These are phyloP conservation scores for Leccinum cinnamomeum DNA, from an alignment of 1,284 basidiomycete genomes.

Conservation along the genomic window DNA sequence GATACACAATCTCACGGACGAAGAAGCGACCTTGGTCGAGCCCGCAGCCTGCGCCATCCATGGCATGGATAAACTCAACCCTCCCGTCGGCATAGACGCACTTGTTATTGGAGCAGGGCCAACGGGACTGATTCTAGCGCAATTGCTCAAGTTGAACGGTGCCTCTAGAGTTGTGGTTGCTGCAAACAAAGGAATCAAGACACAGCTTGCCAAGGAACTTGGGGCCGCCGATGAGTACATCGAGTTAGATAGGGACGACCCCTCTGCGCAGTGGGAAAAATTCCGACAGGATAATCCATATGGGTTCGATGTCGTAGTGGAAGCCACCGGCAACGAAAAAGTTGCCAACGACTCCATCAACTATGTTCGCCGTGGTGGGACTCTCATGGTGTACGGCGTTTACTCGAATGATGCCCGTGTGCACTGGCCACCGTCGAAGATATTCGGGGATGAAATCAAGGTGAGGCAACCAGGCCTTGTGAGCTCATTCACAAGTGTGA, in stretches of 20 bases:
- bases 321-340: slow-evolving; percentile 80
- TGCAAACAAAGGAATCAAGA: slow-evolving; percentile 84
- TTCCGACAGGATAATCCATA: slow-evolving; percentile 75
- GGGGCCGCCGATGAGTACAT: slow-evolving; percentile 79
- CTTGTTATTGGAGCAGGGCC: slow-evolving; percentile 80
- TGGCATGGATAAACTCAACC: slow-evolving; percentile 78
- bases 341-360: slow-evolving; percentile 77
- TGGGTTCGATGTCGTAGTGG: slow-evolving; percentile 85
- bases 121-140: slow-evolving; percentile 79
- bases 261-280: slow-evolving; percentile 71
- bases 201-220: slow-evolving; percentile 70
- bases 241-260: slow-evolving; percentile 71
- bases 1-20: slow-evolving; percentile 77
- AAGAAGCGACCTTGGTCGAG: slow-evolving; percentile 82
- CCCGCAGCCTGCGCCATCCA: slow-evolving; percentile 86
- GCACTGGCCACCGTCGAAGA: slow-evolving; percentile 79
- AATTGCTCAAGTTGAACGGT: slow-evolving; percentile 80
- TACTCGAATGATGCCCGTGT: slow-evolving; percentile 71
- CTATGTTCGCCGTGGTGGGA: slow-evolving; percentile 76
- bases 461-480: slow-evolving; percentile 37
- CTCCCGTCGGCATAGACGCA: slow-evolving; percentile 73
- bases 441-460: slow-evolving; percentile 81
- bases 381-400: slow-evolving; percentile 69
- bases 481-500: not conserved
- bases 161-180: slow-evolving; percentile 72